phyloP scores from a whole-genome alignment of 2,329 filamentous ascomycete species.

The Stachybotrys elegans region DNA sequence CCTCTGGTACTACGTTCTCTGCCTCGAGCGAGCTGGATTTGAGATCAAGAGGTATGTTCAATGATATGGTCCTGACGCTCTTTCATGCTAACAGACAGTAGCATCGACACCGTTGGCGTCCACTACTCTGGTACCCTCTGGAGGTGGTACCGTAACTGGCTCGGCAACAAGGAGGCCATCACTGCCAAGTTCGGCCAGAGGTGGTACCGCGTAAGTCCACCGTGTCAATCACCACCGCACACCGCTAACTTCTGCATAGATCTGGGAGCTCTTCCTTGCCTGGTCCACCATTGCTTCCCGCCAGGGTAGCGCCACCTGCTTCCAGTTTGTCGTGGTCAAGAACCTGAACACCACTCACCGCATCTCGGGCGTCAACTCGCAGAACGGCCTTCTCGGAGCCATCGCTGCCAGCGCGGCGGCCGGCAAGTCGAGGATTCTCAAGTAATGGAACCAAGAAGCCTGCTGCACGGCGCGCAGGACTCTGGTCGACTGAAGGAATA shows the following conservation, averaged over 20 bases:
- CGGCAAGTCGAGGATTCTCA: no score
- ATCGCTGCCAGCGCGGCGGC: slow-evolving; percentile 25
- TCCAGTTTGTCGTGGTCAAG: slow-evolving; percentile 82
- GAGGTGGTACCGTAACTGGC: slow-evolving; percentile 97
- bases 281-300: slow-evolving; percentile 80
- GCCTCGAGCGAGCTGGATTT: slow-evolving; percentile 58
- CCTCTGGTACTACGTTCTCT: slow-evolving; percentile 75
- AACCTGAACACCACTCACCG: slow-evolving; percentile 86
- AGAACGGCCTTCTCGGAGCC: slow-evolving; percentile 65
- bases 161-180: slow-evolving; percentile 85
- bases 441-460: no score
- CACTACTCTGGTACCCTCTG: slow-evolving; percentile 93
- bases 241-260: slow-evolving; percentile 42
- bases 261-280: slow-evolving; percentile 89
- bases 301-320: slow-evolving; percentile 80
- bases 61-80: background rate
- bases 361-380: slow-evolving; percentile 64
- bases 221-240: background rate
- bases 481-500: no score
- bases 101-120: slow-evolving; percentile 82
- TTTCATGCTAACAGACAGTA: slow-evolving; percentile 8
- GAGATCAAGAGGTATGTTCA: slow-evolving; percentile 64
- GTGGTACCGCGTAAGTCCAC: slow-evolving; percentile 75
- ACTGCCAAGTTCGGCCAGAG: slow-evolving; percentile 84
- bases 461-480: no score